Base-by-base conservation (phyloP, 2,329 filamentous ascomycete genomes). In the Colletotrichum aenigma region DNA sequence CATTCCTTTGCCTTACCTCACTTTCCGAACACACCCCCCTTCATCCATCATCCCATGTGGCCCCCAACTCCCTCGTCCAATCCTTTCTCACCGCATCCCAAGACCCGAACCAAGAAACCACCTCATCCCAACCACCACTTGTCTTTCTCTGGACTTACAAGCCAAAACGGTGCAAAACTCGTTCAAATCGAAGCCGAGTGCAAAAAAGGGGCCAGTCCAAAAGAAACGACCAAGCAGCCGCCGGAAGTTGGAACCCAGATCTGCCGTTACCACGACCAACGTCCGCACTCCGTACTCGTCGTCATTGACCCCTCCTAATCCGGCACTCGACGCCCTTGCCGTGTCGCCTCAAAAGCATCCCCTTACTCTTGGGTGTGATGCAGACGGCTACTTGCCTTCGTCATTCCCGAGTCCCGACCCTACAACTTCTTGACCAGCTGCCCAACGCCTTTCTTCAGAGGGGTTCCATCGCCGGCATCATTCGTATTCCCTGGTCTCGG, bases 401-500 rank as follows among this genome's bases (percentile, higher is more conserved):
- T 74, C 74, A 69, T 65, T 64, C 65, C 34, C 28, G 58, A 62
- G 28, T 64, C 65, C 34, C 28, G 58, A 62, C 36, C 43, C 64
- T 62, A 38, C 34, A 34, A 16, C 30, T 43, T 13, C 58, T 62
- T 21, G 26, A 32, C 28, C 68, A 21, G n/a, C 16, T 55, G 32
- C 55, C 18, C 58, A 66, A 36, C 52, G 36, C 52, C 56, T 52
- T 66, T 74, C 56, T 43, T 71, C 58, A 55, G n/a, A 36, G 55
- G 36, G 61, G 56, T 71, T 71, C 71, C 72, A 73, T 76, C 61
- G 43, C 74, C 69, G 65, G 74, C 74, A 74, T 77, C 74, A 76
- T 77, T 77, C 76, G 76, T 76, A 77, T 77, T 76, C 64, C 75
- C 75, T 69, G 68, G 73, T 64, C 70, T 48, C 62, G 38, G 61